Evolutionary conservation across 2,329 filamentous ascomycete genomes (phyloP).

Genomic region (Fusarium sp.): DNA sequence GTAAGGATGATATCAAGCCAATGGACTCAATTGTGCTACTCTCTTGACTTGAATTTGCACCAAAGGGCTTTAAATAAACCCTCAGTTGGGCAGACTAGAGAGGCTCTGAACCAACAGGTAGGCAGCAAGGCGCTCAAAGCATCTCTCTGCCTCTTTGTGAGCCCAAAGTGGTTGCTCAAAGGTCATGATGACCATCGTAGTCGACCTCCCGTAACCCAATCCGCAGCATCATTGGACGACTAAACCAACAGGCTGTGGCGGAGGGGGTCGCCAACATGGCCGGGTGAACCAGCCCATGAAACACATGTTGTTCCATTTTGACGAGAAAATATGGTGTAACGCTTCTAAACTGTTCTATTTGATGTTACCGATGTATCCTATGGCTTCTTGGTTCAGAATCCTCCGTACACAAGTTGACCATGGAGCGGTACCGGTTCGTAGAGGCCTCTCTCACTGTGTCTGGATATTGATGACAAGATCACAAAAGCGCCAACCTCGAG

Average conservation of each 20-base stretch:
- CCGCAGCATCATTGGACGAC: background rate
- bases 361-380: background rate
- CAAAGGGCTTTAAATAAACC: constrained; percentile 1
- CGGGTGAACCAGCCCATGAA: background rate
- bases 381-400: background rate
- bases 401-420: background rate
- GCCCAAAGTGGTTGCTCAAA: background rate
- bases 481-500: background rate
- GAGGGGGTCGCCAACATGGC: constrained; percentile 1
- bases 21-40: background rate
- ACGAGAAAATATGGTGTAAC: background rate
- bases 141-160: background rate
- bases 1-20: background rate
- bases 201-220: background rate
- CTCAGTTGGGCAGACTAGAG: background rate
- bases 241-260: constrained; percentile 1
- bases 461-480: background rate
- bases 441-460: background rate
- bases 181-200: too few relatives aligned
- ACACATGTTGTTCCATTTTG: background rate
- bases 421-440: too few relatives aligned
- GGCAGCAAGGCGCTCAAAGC: constrained; percentile 1
- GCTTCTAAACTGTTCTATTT: background rate
- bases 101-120: background rate
- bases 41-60: background rate